A percentile compares a stretch with the other conserved stretches of the same genome.
phyloP scores from a whole-genome alignment of 768 basidiomycete species.

The Dentipellis fragilis region DNA sequence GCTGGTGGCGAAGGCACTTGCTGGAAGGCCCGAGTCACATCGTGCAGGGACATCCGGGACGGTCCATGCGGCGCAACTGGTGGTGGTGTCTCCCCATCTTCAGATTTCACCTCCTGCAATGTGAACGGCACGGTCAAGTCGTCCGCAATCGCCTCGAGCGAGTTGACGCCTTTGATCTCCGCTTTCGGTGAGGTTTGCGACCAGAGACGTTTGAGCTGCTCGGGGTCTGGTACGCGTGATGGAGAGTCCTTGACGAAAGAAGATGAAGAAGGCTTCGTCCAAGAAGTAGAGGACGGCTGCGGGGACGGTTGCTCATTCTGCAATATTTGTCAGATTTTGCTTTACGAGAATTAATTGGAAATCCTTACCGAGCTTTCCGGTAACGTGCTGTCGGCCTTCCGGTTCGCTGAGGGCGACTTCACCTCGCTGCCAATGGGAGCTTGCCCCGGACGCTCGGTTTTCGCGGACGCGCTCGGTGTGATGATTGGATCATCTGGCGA shows the following conservation, averaged over 20 bases:
- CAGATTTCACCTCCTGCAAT: slow-evolving; percentile 78
- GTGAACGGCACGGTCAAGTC: slow-evolving; percentile 77
- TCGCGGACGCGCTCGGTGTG: neutral
- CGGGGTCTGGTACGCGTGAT: slow-evolving; percentile 65
- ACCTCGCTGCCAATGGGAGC: slow-evolving; percentile 8
- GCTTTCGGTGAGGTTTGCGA: slow-evolving; percentile 67
- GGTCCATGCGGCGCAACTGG: slow-evolving; percentile 44
- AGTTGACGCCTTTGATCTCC: slow-evolving; percentile 61
- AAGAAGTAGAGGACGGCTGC: slow-evolving; percentile 25
- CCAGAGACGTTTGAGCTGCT: slow-evolving; percentile 80
- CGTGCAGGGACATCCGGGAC: slow-evolving; percentile 70
- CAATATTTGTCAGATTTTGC: too few relatives aligned
- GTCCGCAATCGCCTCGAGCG: slow-evolving; percentile 74
- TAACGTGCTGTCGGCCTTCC: slow-evolving; percentile 37
- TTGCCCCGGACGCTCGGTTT: slow-evolving; percentile 1
- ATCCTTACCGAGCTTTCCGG: slow-evolving; percentile 46
- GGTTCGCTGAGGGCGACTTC: slow-evolving; percentile 20
- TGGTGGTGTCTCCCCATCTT: slow-evolving; percentile 75
- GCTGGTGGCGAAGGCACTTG: slow-evolving; percentile 63
- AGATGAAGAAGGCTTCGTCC: slow-evolving; percentile 44
- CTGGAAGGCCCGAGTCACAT: slow-evolving; percentile 82
- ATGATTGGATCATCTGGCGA: slow-evolving; percentile 2
- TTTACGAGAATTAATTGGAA: neutral
- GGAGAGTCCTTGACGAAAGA: slow-evolving; percentile 59
- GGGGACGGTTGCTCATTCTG: too few relatives aligned